Percentiles rank a stretch among this genome's conserved stretches.
These are phyloP conservation scores for Prillingera fragicola DNA, from an alignment of 1,284 basidiomycete species.

Conservation along the genomic window DNA sequence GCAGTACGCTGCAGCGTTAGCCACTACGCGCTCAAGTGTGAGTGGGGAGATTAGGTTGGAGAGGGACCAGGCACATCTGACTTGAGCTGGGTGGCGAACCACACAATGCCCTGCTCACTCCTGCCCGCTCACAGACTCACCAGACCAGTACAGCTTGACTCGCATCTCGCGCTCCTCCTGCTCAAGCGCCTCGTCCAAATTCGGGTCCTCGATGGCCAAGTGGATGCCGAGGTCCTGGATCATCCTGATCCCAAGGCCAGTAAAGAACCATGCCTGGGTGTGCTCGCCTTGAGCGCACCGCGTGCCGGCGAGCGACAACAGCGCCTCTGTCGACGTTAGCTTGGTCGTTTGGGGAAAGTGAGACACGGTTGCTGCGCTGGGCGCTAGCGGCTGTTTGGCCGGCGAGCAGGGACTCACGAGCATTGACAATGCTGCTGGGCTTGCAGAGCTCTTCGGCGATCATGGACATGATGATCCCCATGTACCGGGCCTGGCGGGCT, in stretches of 20 bases:
- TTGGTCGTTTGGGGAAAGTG: too few species aligned
- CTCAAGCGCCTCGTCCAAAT: slow-evolving; percentile 16
- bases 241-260: slow-evolving; percentile 19
- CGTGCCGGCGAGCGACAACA: slow-evolving; percentile 17
- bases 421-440: slow-evolving; percentile 15
- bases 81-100: background rate
- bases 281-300: slow-evolving; percentile 19
- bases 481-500: slow-evolving; percentile 12
- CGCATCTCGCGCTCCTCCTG: slow-evolving; percentile 20
- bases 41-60: too few species aligned
- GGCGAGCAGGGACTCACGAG: slow-evolving; percentile 10
- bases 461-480: slow-evolving; percentile 17
- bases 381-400: too few species aligned
- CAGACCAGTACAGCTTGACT: slow-evolving; percentile 21
- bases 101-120: too few species aligned
- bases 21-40: too few species aligned
- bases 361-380: too few species aligned
- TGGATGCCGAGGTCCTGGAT: slow-evolving; percentile 22
- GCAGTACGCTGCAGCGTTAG: slow-evolving; percentile 7
- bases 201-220: slow-evolving; percentile 20
- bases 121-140: background rate
- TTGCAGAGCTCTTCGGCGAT: slow-evolving; percentile 20
- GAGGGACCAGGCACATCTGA: too few species aligned
- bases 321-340: slow-evolving; percentile 17
- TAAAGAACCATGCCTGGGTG: slow-evolving; percentile 24